phyloP scores from a whole-genome alignment of 371 early-diverging fungal genomes.

The Mortierella polycephala region DNA sequence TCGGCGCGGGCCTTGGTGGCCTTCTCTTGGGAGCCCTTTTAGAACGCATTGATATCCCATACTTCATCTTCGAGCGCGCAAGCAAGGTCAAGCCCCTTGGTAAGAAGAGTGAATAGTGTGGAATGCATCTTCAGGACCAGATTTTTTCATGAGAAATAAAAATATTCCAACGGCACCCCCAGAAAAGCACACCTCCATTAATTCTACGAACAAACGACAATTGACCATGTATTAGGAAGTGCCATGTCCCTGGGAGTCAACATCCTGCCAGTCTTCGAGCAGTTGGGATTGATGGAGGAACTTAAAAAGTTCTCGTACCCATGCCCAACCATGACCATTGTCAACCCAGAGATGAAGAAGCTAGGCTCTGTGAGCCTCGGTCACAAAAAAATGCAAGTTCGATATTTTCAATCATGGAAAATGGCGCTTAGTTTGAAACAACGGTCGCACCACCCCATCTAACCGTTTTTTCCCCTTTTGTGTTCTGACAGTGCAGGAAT shows the following conservation, averaged over 20 bases:
- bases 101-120: not conserved
- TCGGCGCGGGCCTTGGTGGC: constrained; percentile 14
- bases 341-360: not conserved
- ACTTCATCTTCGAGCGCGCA: constrained; percentile 3
- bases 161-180: too few species aligned
- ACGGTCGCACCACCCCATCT: not conserved
- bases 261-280: constrained; percentile 14
- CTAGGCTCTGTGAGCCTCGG: not conserved
- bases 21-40: constrained; percentile 8
- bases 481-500: constrained; percentile 1
- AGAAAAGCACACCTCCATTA: too few species aligned
- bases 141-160: too few species aligned
- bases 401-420: not conserved
- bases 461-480: not conserved
- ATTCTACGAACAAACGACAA: too few species aligned
- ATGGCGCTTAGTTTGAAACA: not conserved
- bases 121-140: not conserved
- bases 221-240: not conserved
- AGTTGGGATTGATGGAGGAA: constrained; percentile 16
- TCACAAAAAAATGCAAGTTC: not conserved
- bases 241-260: constrained; percentile 8
- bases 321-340: not conserved
- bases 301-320: constrained; percentile 5
- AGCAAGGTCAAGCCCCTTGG: not conserved
- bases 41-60: constrained; percentile 1